phyloP scores from a whole-genome alignment of 2,329 filamentous ascomycete species.

The Biscogniauxia sp. region DNA sequence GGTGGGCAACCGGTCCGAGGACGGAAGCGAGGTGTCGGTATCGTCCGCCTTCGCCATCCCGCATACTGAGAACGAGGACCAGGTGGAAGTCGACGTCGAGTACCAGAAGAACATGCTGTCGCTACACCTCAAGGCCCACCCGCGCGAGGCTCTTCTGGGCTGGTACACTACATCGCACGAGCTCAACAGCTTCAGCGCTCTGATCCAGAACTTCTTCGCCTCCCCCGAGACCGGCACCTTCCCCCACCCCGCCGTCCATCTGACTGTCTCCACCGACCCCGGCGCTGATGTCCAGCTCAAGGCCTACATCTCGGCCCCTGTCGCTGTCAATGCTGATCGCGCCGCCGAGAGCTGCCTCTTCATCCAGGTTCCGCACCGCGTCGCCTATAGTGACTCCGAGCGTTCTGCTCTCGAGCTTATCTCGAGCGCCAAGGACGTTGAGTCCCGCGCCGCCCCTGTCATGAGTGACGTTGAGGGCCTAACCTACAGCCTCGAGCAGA shows the following conservation, averaged over 20 bases:
- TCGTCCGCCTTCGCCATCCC: conserved; percentile 96
- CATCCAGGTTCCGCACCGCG: conserved; percentile 93
- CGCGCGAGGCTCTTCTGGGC: conserved; percentile 89
- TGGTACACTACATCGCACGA: conserved; percentile 98
- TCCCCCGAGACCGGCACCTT: conserved; percentile 95
- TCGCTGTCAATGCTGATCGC: conserved; percentile 91
- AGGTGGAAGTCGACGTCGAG: conserved; percentile 99
- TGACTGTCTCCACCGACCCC: conserved; percentile 88
- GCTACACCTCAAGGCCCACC: conserved; percentile 88
- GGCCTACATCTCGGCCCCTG: conserved; percentile 93
- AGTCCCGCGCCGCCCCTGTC: conserved; percentile 70
- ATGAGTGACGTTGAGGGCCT: conserved; percentile 88
- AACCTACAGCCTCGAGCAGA: conserved; percentile 81
- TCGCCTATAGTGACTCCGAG: conserved; percentile 75
- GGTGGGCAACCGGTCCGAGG: conserved; percentile 88
- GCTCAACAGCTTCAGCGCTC: conserved; percentile 95
- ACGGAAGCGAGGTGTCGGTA: conserved; percentile 95
- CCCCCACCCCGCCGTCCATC: conserved; percentile 94
- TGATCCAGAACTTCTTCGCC: conserved; percentile 99
- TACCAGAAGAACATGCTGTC: conserved; percentile 99
- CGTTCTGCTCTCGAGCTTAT: conserved; percentile 74
- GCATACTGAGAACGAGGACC: conserved; percentile 96
- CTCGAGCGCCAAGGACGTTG: conserved; percentile 73
- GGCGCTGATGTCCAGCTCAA: conserved; percentile 85
- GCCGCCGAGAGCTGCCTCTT: conserved; percentile 96